Evolutionary conservation across 2,329 filamentous ascomycete species (phyloP).

Genomic region (Phialophora chinensis): DNA sequence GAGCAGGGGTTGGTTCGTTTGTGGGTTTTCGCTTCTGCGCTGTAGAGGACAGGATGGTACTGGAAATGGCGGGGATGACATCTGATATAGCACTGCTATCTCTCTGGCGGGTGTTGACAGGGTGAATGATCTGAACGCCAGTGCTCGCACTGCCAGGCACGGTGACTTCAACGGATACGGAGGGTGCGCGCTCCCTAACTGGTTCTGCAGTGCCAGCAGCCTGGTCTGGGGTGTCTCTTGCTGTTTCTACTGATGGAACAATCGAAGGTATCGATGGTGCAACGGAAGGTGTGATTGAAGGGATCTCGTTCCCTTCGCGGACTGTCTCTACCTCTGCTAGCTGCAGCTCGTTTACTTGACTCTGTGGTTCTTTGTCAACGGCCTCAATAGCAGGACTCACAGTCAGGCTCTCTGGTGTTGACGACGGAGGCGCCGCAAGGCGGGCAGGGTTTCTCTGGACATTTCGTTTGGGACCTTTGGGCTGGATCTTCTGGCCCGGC

Average conservation of each 20-base stretch:
- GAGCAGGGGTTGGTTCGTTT: conserved; percentile 23
- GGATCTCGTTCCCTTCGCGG: conserved; percentile 25
- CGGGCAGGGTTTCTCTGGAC: conserved; percentile 48
- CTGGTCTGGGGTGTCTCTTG: conserved; percentile 20
- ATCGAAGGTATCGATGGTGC: conserved; percentile 20
- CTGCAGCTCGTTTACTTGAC: conserved; percentile 16
- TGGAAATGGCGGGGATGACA: conserved; percentile 28
- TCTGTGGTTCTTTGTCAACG: conserved; percentile 13
- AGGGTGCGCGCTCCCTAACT: neutral
- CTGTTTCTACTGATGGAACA: conserved; percentile 17
- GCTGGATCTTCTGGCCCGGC: conserved; percentile 78
- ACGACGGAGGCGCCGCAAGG: conserved; percentile 55
- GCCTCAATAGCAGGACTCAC: conserved; percentile 25
- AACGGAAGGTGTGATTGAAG: conserved; percentile 18
- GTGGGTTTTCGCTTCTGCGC: conserved; percentile 18
- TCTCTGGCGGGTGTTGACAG: neutral
- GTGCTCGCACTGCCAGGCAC: conserved; percentile 16
- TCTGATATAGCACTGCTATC: neutral
- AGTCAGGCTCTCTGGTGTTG: conserved; percentile 34
- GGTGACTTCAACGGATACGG: conserved; percentile 21
- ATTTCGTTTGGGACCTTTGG: conserved; percentile 60
- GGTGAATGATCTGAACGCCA: conserved; percentile 24
- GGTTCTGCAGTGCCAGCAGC: neutral
- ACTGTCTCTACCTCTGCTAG: conserved; percentile 10
- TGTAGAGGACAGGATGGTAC: conserved; percentile 14